A percentile compares a stretch with the other conserved stretches of the same genome.
Conservation (phyloP, 2,329 filamentous ascomycete species). For the Fusarium penzigii region DNA sequence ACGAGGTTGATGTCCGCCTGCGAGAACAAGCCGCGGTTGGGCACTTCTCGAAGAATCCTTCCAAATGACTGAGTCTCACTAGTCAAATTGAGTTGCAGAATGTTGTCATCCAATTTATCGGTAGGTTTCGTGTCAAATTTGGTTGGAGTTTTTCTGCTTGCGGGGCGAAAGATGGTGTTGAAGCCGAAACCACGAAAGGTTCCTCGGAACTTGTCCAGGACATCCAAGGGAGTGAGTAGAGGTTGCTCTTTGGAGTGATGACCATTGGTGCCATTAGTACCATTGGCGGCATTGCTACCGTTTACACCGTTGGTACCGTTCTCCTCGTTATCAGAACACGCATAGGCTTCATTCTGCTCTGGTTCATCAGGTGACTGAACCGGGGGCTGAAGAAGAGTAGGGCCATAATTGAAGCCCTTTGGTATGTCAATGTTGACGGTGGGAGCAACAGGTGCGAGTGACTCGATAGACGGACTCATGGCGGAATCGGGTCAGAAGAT, state of each 20-base stretch:
- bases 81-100: conserved; percentile 42
- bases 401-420: conserved; percentile 16
- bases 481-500: no score
- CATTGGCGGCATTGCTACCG: conserved; percentile 4
- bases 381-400: conserved; percentile 13
- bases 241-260: no score
- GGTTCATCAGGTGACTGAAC: conserved; percentile 2
- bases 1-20: conserved; percentile 38
- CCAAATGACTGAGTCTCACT: conserved; percentile 36
- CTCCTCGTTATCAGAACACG: no score
- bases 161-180: conserved; percentile 41
- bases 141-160: conserved; percentile 25
- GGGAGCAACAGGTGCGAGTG: conserved; percentile 6
- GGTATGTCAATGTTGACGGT: conserved; percentile 15
- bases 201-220: conserved; percentile 29
- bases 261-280: background rate
- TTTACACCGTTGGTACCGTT: no score
- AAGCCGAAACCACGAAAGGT: conserved; percentile 37
- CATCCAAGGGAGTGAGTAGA: conserved; percentile 11
- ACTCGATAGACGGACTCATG: no score
- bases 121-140: conserved; percentile 11
- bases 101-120: conserved; percentile 26
- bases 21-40: conserved; percentile 38
- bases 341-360: background rate
- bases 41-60: conserved; percentile 33